Evolutionary conservation across 768 basidiomycete genomes (phyloP).

Genomic region (Cystobasidium onofrii): DNA sequence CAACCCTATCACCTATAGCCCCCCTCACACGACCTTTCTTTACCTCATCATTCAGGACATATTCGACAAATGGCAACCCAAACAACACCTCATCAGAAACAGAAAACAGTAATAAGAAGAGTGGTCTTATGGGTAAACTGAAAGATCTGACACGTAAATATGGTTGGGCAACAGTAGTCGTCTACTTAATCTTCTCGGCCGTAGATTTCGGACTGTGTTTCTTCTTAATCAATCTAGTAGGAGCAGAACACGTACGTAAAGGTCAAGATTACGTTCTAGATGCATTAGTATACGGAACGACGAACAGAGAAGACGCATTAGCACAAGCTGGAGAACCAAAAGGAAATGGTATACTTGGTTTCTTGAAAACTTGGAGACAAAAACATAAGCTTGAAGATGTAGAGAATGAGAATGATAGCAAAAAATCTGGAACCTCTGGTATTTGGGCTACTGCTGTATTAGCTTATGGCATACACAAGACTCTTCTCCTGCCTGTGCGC

Average conservation of each 20-base stretch:
- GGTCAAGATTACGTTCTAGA: slow-evolving; percentile 50
- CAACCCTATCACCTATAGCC: background rate
- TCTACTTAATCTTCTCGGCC: slow-evolving; percentile 65
- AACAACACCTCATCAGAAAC: background rate
- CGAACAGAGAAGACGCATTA: slow-evolving; percentile 31
- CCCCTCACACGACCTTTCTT: background rate
- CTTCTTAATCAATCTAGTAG: slow-evolving; percentile 71
- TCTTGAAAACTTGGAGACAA: slow-evolving; percentile 34
- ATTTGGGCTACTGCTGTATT: slow-evolving; percentile 85
- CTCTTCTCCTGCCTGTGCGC: slow-evolving; percentile 75
- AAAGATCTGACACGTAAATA: slow-evolving; percentile 57
- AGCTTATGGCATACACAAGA: slow-evolving; percentile 95
- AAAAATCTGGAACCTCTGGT: slow-evolving; percentile 55
- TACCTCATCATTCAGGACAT: background rate
- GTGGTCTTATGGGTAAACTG: slow-evolving; percentile 28
- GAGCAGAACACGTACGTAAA: slow-evolving; percentile 77
- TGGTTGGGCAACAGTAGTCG: slow-evolving; percentile 89
- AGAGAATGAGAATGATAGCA: slow-evolving; percentile 13
- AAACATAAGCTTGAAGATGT: slow-evolving; percentile 28
- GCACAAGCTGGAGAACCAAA: slow-evolving; percentile 5
- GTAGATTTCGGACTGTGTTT: slow-evolving; percentile 82
- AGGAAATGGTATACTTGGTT: slow-evolving; percentile 14
- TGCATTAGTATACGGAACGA: slow-evolving; percentile 50
- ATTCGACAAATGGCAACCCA: background rate
- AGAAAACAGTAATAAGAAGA: slow-evolving; percentile 9